Evolutionary conservation across 2,329 filamentous ascomycete species (phyloP).

Genomic region (Chrysosporium queenslandicum): DNA sequence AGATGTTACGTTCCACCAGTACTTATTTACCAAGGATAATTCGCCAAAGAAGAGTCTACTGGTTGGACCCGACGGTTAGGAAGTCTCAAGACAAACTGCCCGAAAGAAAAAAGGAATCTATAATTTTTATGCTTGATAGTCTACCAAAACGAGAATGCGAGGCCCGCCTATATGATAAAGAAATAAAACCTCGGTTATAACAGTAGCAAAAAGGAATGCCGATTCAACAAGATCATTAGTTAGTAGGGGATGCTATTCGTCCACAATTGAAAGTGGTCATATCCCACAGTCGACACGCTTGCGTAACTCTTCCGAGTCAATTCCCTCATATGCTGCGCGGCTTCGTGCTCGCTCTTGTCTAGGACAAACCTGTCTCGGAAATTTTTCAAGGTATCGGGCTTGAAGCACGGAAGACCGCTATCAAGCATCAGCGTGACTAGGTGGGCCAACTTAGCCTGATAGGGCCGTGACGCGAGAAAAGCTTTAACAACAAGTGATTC

Average conservation of each 20-base stretch:
- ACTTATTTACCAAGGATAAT: too few relatives aligned
- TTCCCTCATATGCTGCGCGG: constrained; percentile 85
- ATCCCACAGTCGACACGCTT: constrained; percentile 85
- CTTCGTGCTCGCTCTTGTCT: constrained; percentile 83
- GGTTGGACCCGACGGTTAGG: too few relatives aligned
- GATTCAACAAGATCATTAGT: not conserved
- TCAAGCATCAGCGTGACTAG: constrained; percentile 94
- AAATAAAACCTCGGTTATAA: too few relatives aligned
- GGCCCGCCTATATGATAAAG: not conserved
- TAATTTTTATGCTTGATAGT: too few relatives aligned
- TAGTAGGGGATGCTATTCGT: constrained; percentile 96
- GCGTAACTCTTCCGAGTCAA: constrained; percentile 82
- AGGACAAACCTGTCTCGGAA: constrained; percentile 88
- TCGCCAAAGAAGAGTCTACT: too few relatives aligned
- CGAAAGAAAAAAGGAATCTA: too few relatives aligned
- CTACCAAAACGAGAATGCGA: not conserved
- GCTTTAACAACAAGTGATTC: constrained; percentile 94
- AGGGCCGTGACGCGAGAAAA: constrained; percentile 77
- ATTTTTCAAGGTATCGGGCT: constrained; percentile 85
- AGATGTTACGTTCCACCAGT: too few relatives aligned
- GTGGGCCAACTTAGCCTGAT: constrained; percentile 79
- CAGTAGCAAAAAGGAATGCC: not conserved
- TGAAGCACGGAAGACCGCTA: constrained; percentile 92
- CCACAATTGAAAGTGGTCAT: constrained; percentile 94
- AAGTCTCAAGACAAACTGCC: too few relatives aligned